Percentiles rank a stretch among this genome's conserved stretches.
phyloP scores from a whole-genome alignment of 305 asterid genomes.

The Caryopteris hybrid region DNA sequence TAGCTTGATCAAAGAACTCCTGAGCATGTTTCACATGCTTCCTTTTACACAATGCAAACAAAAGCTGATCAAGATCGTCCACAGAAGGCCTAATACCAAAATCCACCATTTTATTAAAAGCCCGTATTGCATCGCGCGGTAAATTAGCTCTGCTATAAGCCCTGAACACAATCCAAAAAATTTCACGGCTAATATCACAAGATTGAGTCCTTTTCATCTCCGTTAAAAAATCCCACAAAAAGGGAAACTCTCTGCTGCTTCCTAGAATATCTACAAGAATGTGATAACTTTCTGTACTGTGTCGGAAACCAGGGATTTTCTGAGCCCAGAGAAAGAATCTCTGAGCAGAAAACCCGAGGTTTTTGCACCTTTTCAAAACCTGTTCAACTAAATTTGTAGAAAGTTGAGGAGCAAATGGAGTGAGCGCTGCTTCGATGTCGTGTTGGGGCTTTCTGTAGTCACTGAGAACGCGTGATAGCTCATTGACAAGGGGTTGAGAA shows the following conservation, averaged over 20 bases:
- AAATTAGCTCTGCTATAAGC: constrained; percentile 72
- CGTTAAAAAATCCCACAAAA: constrained; percentile 76
- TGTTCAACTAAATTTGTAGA: constrained; percentile 58
- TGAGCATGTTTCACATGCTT: constrained; percentile 70
- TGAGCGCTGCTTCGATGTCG: constrained; percentile 78
- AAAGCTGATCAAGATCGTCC: constrained; percentile 70
- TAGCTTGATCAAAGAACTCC: constrained; percentile 60
- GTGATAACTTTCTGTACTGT: constrained; percentile 56
- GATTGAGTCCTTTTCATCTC: constrained; percentile 43
- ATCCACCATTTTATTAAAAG: constrained; percentile 77
- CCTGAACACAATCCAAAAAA: constrained; percentile 67
- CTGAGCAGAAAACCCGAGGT: constrained; percentile 86
- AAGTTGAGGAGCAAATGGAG: constrained; percentile 48
- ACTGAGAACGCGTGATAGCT: constrained; percentile 77
- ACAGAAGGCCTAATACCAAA: constrained; percentile 61
- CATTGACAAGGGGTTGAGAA: constrained; percentile 55
- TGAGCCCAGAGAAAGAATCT: constrained; percentile 90
- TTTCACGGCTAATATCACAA: constrained; percentile 42
- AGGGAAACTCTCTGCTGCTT: constrained; percentile 76
- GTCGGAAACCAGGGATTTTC: constrained; percentile 52
- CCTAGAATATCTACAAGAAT: constrained; percentile 75
- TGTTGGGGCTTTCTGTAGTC: constrained; percentile 79
- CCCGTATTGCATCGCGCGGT: constrained; percentile 84
- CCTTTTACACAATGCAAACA: constrained; percentile 57
- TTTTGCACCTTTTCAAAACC: constrained; percentile 76